Percentiles rank a stretch among this genome's conserved stretches.
Conservation (phyloP, 768 basidiomycete species). For the Auricularia sp. region DNA sequence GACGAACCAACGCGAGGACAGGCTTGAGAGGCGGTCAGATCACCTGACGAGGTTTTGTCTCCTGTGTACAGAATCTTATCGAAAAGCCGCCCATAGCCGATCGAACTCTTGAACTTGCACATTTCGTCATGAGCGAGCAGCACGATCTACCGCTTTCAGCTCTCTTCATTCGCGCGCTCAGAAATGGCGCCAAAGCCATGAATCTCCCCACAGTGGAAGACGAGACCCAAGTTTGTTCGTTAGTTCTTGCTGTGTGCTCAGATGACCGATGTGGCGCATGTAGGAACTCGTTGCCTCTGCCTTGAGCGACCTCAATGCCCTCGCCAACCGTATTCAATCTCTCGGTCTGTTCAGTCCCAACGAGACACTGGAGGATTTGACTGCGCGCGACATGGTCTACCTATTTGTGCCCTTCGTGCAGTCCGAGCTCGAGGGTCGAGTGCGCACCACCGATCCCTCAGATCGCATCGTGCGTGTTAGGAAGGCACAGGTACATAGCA, state of each 20-base stretch:
- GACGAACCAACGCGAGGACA: too few species aligned
- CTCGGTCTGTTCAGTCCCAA: conserved; percentile 77
- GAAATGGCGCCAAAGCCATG: conserved; percentile 28
- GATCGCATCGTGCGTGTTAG: conserved; percentile 49
- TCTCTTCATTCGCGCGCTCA: conserved; percentile 33
- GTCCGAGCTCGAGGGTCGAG: conserved; percentile 55
- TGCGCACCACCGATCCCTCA: conserved; percentile 43
- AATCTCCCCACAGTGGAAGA: conserved; percentile 33
- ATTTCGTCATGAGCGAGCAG: not conserved
- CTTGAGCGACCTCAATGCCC: conserved; percentile 43
- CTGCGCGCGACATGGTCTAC: conserved; percentile 67
- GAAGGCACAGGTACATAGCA: conserved; percentile 45
- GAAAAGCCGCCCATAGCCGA: too few species aligned
- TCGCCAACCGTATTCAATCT: conserved; percentile 44
- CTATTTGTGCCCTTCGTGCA: conserved; percentile 60
- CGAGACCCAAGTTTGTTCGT: conserved; percentile 33
- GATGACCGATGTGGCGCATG: conserved; percentile 8
- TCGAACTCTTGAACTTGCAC: too few species aligned
- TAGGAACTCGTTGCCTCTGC: conserved; percentile 53
- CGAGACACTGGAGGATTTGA: conserved; percentile 72
- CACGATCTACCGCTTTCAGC: conserved; percentile 25
- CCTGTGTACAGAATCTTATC: too few species aligned
- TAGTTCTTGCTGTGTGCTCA: not conserved
- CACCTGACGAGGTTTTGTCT: too few species aligned
- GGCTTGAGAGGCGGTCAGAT: too few species aligned